phyloP scores from a whole-genome alignment of 225 moss, liverwort and hornwort genomes.

The Sphagnum tenellum region DNA sequence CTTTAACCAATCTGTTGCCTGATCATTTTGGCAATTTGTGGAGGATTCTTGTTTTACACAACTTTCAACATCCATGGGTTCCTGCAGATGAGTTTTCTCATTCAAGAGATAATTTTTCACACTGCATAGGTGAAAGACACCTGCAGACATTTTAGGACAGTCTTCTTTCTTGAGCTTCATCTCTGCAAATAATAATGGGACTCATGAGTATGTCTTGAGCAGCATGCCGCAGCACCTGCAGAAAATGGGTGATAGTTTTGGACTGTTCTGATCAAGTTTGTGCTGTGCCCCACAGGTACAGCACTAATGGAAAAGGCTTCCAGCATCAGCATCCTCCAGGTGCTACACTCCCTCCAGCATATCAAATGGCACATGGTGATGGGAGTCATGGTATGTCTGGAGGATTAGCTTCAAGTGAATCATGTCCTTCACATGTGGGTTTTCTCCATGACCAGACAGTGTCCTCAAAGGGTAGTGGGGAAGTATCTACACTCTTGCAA shows the following conservation, averaged over 20 bases:
- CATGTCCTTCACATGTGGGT: too few relatives aligned
- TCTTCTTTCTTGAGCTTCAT: too few relatives aligned
- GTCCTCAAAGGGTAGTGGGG: conserved; percentile 58
- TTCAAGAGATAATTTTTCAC: too few relatives aligned
- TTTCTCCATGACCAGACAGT: conserved; percentile 32
- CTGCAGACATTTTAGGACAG: too few relatives aligned
- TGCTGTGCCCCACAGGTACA: conserved; percentile 39
- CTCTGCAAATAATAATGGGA: too few relatives aligned
- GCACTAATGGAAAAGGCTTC: conserved; percentile 54
- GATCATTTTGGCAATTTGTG: neutral
- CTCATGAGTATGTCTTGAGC: neutral
- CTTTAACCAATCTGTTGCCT: neutral
- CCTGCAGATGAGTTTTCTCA: too few relatives aligned
- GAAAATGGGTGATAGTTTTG: neutral
- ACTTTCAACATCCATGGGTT: too few relatives aligned
- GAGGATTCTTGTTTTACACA: neutral
- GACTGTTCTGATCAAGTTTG: neutral
- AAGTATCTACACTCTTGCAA: conserved; percentile 26
- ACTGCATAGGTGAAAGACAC: too few relatives aligned
- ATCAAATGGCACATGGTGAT: conserved; percentile 30
- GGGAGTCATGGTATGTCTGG: conserved; percentile 36
- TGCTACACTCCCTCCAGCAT: conserved; percentile 29
- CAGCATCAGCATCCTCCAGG: conserved; percentile 54
- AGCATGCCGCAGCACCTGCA: neutral
- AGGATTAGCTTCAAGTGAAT: conserved; percentile 9